These are phyloP conservation scores for Microbotryum scabiosae DNA, from an alignment of 1,284 basidiomycete genomes.

Conservation along the genomic window DNA sequence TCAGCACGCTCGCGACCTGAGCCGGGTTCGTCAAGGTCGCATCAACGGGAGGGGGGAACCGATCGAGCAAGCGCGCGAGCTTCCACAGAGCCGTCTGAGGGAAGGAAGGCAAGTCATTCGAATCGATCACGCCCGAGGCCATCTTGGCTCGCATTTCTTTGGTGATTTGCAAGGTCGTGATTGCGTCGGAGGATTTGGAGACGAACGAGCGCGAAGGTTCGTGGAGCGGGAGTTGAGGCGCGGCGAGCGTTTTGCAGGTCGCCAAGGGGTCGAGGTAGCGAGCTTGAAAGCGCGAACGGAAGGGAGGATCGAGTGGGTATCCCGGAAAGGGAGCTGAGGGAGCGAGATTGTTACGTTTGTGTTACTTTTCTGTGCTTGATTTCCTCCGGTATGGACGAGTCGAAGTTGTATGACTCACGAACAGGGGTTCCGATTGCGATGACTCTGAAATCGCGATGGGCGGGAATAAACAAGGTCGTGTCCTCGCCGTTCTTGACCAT, in stretches of 20 bases:
- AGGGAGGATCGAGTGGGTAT: constrained; percentile 41
- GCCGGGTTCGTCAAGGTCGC: background rate
- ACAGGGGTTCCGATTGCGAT: constrained; percentile 37
- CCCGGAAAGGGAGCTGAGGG: constrained; percentile 39
- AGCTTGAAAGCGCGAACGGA: constrained; percentile 41
- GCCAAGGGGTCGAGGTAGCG: constrained; percentile 30
- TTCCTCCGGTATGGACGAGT: background rate
- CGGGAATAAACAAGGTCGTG: constrained; percentile 35
- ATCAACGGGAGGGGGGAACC: constrained; percentile 16
- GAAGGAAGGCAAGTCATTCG: constrained; percentile 21
- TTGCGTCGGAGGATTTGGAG: constrained; percentile 6
- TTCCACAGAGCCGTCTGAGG: constrained; percentile 25
- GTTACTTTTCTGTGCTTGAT: background rate
- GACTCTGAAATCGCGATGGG: constrained; percentile 40
- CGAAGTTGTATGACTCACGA: constrained; percentile 7
- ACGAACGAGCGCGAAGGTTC: constrained; percentile 14
- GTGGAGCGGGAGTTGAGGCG: background rate
- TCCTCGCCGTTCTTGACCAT: constrained; percentile 29
- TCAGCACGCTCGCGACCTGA: constrained; percentile 11
- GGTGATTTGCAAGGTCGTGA: constrained; percentile 13
- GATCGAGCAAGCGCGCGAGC: constrained; percentile 18
- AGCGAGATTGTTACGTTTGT: too few species aligned
- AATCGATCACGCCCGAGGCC: constrained; percentile 15
- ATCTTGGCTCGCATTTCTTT: constrained; percentile 25
- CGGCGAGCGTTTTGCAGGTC: constrained; percentile 16